These are phyloP conservation scores for Urochloa ruziziensis DNA, from an alignment of 176 grass and related monocot genomes.

Conservation along the genomic window DNA sequence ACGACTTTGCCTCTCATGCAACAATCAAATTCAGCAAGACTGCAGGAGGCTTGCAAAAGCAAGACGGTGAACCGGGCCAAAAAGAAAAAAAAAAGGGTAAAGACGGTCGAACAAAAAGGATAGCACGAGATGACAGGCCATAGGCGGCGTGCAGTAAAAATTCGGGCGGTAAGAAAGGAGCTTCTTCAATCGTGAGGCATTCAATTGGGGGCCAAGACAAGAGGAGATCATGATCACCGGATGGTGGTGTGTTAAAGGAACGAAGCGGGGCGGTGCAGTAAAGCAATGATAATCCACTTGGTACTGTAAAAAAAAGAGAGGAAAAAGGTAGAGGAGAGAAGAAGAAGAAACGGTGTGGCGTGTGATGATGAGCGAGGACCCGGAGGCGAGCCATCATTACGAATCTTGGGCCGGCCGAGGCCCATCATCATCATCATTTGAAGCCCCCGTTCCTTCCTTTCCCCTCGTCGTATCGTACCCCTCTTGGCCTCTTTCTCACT, in stretches of 20 bases:
- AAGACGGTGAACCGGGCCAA: not conserved
- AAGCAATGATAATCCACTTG: slow-evolving; percentile 18
- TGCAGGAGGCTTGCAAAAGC: slow-evolving; percentile 13
- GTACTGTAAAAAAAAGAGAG: not conserved
- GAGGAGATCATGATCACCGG: slow-evolving; percentile 25
- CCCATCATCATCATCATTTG: slow-evolving; percentile 89
- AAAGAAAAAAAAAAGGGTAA: slow-evolving; percentile 14
- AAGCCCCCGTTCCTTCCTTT: not conserved
- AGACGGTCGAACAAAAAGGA: not conserved
- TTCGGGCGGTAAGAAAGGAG: not conserved
- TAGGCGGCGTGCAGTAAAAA: slow-evolving; percentile 1
- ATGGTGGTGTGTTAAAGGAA: slow-evolving; percentile 9
- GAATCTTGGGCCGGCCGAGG: slow-evolving; percentile 96
- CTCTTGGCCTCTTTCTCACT: not conserved
- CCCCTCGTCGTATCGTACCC: slow-evolving; percentile 18
- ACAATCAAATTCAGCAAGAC: slow-evolving; percentile 21
- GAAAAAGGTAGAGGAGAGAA: not conserved
- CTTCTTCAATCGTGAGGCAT: slow-evolving; percentile 37
- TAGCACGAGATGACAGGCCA: not conserved
- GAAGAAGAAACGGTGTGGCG: not conserved
- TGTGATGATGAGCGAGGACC: slow-evolving; percentile 72
- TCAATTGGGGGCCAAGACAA: slow-evolving; percentile 16
- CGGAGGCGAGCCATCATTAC: slow-evolving; percentile 80
- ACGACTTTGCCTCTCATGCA: slow-evolving; percentile 3
- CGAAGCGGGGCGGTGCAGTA: not conserved